Evolutionary conservation across 2,329 filamentous ascomycete genomes (phyloP), one percentile per base, ranked within the genome.

Genomic region (Cryphonectria naterciae): DNA sequence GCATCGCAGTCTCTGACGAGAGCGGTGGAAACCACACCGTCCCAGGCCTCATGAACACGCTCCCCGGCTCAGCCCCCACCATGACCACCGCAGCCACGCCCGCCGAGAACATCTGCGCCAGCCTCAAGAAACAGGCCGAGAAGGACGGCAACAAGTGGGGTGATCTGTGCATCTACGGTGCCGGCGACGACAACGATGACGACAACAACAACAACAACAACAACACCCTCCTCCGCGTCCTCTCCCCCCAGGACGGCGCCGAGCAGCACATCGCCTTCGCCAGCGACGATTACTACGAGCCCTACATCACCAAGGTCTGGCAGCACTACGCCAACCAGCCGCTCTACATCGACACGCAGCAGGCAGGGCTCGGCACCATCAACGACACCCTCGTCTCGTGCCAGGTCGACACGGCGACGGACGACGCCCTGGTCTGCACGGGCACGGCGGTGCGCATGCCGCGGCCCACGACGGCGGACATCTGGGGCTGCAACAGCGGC

Each of bases 401-500:
- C 77, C 77, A 75, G 15, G 81, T 83, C 19, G 72, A 67, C 0
- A 79, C 79, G 11, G 75, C 79, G 58, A 65, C 76, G n/a, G 61
- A 64, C 35, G 13, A 62, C 15, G 75, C 86, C 19, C 73, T 70
- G 43, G 86, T 85, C 74, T 74, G 77, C 4, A 80, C 81, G 1
- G 84, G 85, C 73, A 81, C 83, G 75, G 79, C 80, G 3, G 77
- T 65, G 60, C 54, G 73, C 22, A 86, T 85, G 75, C 65, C 73
- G 7, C 85, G 84, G 74, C 85, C 85, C 15, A 76, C 77, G 5
- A 79, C 81, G 10, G 73, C 73, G 7, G 85, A 87, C 70, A 85
- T 87, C 74, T 88, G 83, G 79, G 83, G 84, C 32, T 87, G 85
- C 79, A 83, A 85, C 79, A 81, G 79, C 15, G 85, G 85, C 0